These are phyloP conservation scores for Parathielavia appendiculata DNA, from an alignment of 495 filamentous ascomycete genomes.

Conservation along the genomic window DNA sequence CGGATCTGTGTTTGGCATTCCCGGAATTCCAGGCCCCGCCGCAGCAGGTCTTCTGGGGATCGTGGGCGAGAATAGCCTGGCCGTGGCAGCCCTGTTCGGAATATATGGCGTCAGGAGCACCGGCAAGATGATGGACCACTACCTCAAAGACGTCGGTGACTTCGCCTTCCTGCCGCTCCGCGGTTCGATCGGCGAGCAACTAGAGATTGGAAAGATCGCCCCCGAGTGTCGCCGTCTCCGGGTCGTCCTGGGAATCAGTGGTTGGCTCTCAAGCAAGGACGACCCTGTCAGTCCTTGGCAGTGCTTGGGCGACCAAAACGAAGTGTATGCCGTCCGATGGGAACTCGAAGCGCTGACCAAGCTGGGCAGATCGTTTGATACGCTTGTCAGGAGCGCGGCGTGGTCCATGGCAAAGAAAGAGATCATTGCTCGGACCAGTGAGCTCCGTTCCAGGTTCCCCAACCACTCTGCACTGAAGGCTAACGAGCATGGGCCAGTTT, in stretches of 20 bases:
- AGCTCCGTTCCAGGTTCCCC: slow-evolving; percentile 20
- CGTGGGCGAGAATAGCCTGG: slow-evolving; percentile 67
- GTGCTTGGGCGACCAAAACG: slow-evolving; percentile 60
- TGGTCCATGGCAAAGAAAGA: slow-evolving; percentile 74
- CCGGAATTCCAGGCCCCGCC: slow-evolving; percentile 53
- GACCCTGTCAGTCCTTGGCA: slow-evolving; percentile 73
- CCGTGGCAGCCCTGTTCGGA: slow-evolving; percentile 82
- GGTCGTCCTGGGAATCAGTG: slow-evolving; percentile 75
- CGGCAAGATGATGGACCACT: slow-evolving; percentile 79
- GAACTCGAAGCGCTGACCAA: slow-evolving; percentile 73
- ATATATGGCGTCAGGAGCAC: slow-evolving; percentile 84
- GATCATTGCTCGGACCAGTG: slow-evolving; percentile 52
- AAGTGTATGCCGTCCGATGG: slow-evolving; percentile 81
- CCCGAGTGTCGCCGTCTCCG: slow-evolving; percentile 58
- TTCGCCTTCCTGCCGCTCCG: slow-evolving; percentile 81
- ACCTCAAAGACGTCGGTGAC: slow-evolving; percentile 80
- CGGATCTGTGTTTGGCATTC: slow-evolving; percentile 72
- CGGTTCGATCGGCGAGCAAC: slow-evolving; percentile 28
- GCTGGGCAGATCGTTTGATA: slow-evolving; percentile 68
- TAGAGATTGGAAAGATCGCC: slow-evolving; percentile 39
- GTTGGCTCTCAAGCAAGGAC: slow-evolving; percentile 69
- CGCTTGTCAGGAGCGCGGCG: slow-evolving; percentile 67
- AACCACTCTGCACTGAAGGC: slow-evolving; percentile 27
- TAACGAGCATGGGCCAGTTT: slow-evolving; percentile 50
- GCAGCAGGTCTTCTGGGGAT: slow-evolving; percentile 75